These are phyloP conservation scores for Coemansia sp. DNA, from an alignment of 192 early-diverging fungal species.

Conservation along the genomic window DNA sequence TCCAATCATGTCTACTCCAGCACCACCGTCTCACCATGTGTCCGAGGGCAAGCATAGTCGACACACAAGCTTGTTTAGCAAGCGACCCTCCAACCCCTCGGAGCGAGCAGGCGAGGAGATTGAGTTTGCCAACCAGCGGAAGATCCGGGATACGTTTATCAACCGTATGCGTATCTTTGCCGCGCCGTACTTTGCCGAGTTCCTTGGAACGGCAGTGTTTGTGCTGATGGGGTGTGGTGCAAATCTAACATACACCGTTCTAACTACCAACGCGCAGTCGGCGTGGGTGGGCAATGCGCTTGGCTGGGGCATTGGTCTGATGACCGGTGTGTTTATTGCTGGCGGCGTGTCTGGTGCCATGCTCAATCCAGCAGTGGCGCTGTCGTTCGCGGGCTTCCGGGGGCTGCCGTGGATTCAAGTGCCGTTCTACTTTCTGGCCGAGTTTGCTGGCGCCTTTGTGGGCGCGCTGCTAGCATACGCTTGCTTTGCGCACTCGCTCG, in stretches of 20 bases:
- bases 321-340: conserved; percentile 44
- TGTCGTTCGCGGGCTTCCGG: conserved; percentile 49
- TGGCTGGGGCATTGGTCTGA: conserved; percentile 52
- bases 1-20: conserved; percentile 12
- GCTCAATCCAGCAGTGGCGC: conserved; percentile 52
- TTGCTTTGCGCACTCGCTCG: conserved; percentile 46
- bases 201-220: conserved; percentile 46
- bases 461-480: conserved; percentile 49
- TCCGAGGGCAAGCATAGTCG: conserved; percentile 6
- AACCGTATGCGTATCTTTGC: conserved; percentile 43
- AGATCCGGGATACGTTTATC: conserved; percentile 29
- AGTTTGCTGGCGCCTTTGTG: conserved; percentile 52
- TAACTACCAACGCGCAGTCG: conserved; percentile 42
- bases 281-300: conserved; percentile 52
- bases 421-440: conserved; percentile 51
- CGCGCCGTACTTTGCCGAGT: conserved; percentile 52
- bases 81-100: conserved; percentile 8
- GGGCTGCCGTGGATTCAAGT: conserved; percentile 53
- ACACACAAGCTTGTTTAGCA: conserved; percentile 16
- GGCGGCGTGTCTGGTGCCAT: conserved; percentile 46
- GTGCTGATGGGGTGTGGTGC: conserved; percentile 46
- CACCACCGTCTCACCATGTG: background rate
- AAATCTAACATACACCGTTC: conserved; percentile 37
- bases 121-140: conserved; percentile 40
- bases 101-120: conserved; percentile 46